These are phyloP conservation scores for Chalara sp. DNA, from an alignment of 2,329 filamentous ascomycete species.

Conservation along the genomic window DNA sequence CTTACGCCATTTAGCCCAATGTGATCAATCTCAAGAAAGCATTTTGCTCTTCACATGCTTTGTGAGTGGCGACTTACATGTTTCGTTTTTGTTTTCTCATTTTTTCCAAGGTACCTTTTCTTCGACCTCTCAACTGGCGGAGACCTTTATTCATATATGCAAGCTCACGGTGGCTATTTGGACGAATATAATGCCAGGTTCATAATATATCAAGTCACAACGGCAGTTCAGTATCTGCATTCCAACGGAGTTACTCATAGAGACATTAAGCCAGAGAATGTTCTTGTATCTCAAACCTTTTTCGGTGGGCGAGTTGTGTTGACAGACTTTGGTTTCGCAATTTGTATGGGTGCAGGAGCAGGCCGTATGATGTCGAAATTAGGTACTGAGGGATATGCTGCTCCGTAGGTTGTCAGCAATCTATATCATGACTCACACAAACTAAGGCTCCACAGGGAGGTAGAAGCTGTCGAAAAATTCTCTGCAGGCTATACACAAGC, in stretches of 20 bases:
- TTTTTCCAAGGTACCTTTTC: slow-evolving; percentile 41
- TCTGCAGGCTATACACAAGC: slow-evolving; percentile 21
- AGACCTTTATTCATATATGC: slow-evolving; percentile 26
- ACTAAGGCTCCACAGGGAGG: slow-evolving; percentile 14
- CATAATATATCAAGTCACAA: slow-evolving; percentile 24
- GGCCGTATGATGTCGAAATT: slow-evolving; percentile 22
- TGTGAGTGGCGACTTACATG: slow-evolving; percentile 30
- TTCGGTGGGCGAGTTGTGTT: slow-evolving; percentile 24
- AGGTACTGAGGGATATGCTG: slow-evolving; percentile 24
- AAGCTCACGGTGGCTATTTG: slow-evolving; percentile 16
- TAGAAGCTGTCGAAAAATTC: slow-evolving; percentile 7
- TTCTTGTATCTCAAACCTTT: slow-evolving; percentile 23
- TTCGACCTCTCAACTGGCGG: slow-evolving; percentile 48
- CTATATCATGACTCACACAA: not conserved
- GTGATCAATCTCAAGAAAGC: slow-evolving; percentile 46
- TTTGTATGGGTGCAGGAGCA: slow-evolving; percentile 6
- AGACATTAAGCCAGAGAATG: slow-evolving; percentile 27
- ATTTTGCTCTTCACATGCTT: slow-evolving; percentile 38
- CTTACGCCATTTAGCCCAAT: slow-evolving; percentile 38
- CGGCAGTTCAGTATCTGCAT: slow-evolving; percentile 25
- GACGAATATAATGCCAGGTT: slow-evolving; percentile 20
- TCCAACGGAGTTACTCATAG: slow-evolving; percentile 22
- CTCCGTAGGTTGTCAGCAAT: slow-evolving; percentile 20
- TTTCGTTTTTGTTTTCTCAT: slow-evolving; percentile 5
- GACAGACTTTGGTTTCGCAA: slow-evolving; percentile 28